phyloP scores from a whole-genome alignment of 2,329 filamentous ascomycete genomes.

The Arthrobotrys sphaeroides region DNA sequence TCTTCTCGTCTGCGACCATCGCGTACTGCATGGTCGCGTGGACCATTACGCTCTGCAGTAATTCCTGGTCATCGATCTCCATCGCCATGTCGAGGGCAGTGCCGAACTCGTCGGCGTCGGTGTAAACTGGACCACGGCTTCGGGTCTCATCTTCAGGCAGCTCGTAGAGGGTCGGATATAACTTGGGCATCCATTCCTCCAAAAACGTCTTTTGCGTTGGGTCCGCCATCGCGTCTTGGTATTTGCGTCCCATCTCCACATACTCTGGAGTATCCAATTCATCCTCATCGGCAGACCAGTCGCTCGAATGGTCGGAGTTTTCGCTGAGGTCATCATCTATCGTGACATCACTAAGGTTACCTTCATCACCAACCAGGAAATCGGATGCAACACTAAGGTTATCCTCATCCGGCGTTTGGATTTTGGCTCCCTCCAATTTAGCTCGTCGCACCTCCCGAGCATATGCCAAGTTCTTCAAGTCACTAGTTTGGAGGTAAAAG shows the following conservation, averaged over 20 bases:
- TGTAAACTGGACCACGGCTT: slow-evolving; percentile 34
- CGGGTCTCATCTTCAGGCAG: slow-evolving; percentile 27
- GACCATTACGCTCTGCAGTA: slow-evolving; percentile 28
- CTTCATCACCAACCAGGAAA: slow-evolving; percentile 30
- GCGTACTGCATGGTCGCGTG: slow-evolving; percentile 33
- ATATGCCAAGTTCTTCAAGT: slow-evolving; percentile 48
- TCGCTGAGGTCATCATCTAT: slow-evolving; percentile 37
- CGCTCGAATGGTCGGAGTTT: slow-evolving; percentile 44
- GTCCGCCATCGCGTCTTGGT: slow-evolving; percentile 19
- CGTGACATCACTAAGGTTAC: slow-evolving; percentile 33
- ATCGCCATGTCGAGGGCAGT: slow-evolving; percentile 34
- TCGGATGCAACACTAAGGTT: slow-evolving; percentile 49
- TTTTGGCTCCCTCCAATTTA: slow-evolving; percentile 46
- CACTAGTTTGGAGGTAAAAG: slow-evolving; percentile 6
- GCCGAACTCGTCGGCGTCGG: slow-evolving; percentile 17
- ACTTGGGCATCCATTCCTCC: slow-evolving; percentile 27
- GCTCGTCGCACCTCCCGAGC: slow-evolving; percentile 48
- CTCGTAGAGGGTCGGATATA: slow-evolving; percentile 43
- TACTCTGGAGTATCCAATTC: slow-evolving; percentile 17
- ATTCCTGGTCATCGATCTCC: slow-evolving; percentile 42
- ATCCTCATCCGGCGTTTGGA: slow-evolving; percentile 49
- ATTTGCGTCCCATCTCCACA: slow-evolving; percentile 21
- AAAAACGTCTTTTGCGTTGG: slow-evolving; percentile 31
- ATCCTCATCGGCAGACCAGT: slow-evolving; percentile 38
- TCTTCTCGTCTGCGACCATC: slow-evolving; percentile 42